These are phyloP conservation scores for Gyrodon lividus DNA, from an alignment of 768 basidiomycete species.

Conservation along the genomic window DNA sequence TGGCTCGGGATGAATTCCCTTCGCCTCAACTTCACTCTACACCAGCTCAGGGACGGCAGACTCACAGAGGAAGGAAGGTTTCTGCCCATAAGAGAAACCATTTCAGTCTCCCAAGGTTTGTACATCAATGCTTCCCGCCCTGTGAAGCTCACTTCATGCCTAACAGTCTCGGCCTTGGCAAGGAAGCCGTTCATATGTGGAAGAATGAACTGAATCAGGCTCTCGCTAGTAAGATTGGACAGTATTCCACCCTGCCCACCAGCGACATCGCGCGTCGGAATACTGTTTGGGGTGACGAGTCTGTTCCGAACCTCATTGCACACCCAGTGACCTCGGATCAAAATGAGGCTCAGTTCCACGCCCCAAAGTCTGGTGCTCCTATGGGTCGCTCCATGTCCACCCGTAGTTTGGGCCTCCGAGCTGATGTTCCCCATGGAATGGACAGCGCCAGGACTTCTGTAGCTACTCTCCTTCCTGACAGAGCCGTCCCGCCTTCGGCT, in stretches of 20 bases:
- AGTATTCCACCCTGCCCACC: constrained; percentile 39
- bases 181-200: constrained; percentile 58
- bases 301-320: constrained; percentile 30
- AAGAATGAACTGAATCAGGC: constrained; percentile 53
- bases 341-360: constrained; percentile 30
- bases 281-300: constrained; percentile 47
- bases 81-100: constrained; percentile 60
- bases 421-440: constrained; percentile 49
- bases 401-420: constrained; percentile 46
- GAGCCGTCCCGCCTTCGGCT: constrained; percentile 45
- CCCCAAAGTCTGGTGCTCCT: constrained; percentile 14
- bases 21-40: constrained; percentile 62
- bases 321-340: constrained; percentile 40
- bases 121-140: constrained; percentile 2
- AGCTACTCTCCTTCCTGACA: constrained; percentile 37
- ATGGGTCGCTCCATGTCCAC: constrained; percentile 41
- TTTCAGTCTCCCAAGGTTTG: constrained; percentile 67
- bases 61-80: constrained; percentile 39
- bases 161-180: constrained; percentile 60
- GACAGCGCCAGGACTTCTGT: constrained; percentile 55
- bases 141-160: neutral
- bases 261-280: constrained; percentile 46
- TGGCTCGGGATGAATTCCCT: constrained; percentile 43
- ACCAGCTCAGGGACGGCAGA: constrained; percentile 42
- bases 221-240: constrained; percentile 42